Evolutionary conservation across 2,329 filamentous ascomycete species (phyloP).

Genomic region (Purpureocillium takamizusanense): DNA sequence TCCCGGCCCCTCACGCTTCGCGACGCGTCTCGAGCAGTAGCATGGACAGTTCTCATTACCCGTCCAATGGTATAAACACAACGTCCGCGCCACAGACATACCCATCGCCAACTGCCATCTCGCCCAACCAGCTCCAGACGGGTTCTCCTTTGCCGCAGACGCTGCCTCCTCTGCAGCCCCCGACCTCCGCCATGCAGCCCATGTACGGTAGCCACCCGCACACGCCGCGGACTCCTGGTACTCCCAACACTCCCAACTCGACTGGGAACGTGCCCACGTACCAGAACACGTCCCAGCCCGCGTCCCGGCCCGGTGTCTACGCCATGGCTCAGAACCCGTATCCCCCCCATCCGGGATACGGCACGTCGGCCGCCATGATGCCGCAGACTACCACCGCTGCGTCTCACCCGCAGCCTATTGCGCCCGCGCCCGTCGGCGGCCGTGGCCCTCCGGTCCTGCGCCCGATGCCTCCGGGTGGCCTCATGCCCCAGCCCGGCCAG

Average conservation of each 20-base stretch:
- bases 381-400: slow-evolving; percentile 57
- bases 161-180: slow-evolving; percentile 45
- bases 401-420: slow-evolving; percentile 67
- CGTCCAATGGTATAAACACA: slow-evolving; percentile 48
- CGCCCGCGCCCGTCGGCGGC: slow-evolving; percentile 55
- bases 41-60: slow-evolving; percentile 48
- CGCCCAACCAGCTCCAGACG: slow-evolving; percentile 41
- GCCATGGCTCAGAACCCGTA: slow-evolving; percentile 49
- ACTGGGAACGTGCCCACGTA: slow-evolving; percentile 44
- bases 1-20: slow-evolving; percentile 9
- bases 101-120: slow-evolving; percentile 41
- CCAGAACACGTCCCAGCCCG: slow-evolving; percentile 39
- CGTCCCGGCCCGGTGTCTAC: slow-evolving; percentile 39
- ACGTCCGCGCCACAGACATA: slow-evolving; percentile 38
- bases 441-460: slow-evolving; percentile 52
- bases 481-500: slow-evolving; percentile 50
- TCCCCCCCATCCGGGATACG: slow-evolving; percentile 45
- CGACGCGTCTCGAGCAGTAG: slow-evolving; percentile 29
- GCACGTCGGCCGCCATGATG: slow-evolving; percentile 51
- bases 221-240: slow-evolving; percentile 53
- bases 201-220: slow-evolving; percentile 51
- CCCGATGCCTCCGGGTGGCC: slow-evolving; percentile 61
- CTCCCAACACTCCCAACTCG: slow-evolving; percentile 52
- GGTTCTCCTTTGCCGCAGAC: slow-evolving; percentile 41
- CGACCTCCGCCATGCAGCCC: slow-evolving; percentile 31